Percentiles rank a stretch among this genome's conserved stretches.
phyloP scores from a whole-genome alignment of 2,329 filamentous ascomycete genomes.

The Waltergamsia citrina region DNA sequence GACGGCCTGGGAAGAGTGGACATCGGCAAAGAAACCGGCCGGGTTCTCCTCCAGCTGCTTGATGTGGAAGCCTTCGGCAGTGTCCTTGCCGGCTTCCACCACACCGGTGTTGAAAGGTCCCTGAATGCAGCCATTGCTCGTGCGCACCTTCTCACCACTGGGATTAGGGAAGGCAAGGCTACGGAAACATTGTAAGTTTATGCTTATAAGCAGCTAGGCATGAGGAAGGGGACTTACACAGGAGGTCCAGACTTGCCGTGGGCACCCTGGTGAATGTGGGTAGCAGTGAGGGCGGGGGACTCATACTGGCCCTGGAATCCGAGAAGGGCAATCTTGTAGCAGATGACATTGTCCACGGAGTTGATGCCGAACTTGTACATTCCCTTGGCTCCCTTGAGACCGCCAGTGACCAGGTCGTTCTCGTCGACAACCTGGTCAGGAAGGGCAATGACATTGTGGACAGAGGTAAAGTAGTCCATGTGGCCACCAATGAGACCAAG shows the following conservation, averaged over 20 bases:
- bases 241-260: constrained; percentile 38
- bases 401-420: constrained; percentile 24
- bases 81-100: constrained; percentile 16
- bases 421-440: constrained; percentile 39
- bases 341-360: constrained; percentile 28
- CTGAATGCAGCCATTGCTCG: constrained; percentile 29
- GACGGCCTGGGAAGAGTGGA: constrained; percentile 36
- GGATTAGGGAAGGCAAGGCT: constrained; percentile 41
- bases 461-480: constrained; percentile 35
- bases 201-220: not conserved
- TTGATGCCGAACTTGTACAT: constrained; percentile 45
- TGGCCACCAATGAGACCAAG: constrained; percentile 6
- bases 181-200: not conserved
- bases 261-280: constrained; percentile 42
- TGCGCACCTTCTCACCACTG: constrained; percentile 21
- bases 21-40: constrained; percentile 39
- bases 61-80: constrained; percentile 35
- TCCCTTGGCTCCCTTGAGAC: constrained; percentile 32
- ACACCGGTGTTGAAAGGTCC: constrained; percentile 25
- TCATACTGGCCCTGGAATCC: constrained; percentile 39
- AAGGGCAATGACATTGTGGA: constrained; percentile 34
- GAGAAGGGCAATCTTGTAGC: constrained; percentile 40
- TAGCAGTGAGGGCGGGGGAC: constrained; percentile 40
- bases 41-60: constrained; percentile 40
- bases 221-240: constrained; percentile 16